Conservation (phyloP, 768 basidiomycete genomes). For the Cystobasidium tubakii region DNA sequence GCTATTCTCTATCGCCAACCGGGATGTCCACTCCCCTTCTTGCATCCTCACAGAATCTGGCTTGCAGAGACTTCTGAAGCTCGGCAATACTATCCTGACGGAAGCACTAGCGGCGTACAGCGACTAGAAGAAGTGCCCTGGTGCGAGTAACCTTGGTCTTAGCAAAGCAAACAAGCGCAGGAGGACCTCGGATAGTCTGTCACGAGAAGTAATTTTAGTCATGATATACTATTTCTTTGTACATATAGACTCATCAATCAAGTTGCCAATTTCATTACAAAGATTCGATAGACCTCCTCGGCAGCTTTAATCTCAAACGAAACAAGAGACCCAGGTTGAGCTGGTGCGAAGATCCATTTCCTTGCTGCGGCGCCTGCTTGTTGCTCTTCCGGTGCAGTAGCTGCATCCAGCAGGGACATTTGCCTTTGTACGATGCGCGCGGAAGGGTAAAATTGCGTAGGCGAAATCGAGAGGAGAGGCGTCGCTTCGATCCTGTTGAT, state of each 20-base stretch:
- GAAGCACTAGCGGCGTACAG: neutral
- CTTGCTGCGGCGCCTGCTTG: neutral
- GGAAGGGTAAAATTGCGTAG: neutral
- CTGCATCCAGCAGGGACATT: neutral
- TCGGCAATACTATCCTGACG: neutral
- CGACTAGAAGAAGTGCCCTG: too few species aligned
- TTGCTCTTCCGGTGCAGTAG: neutral
- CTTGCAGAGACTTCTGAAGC: neutral
- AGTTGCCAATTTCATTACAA: neutral
- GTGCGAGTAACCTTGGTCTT: too few species aligned
- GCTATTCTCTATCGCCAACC: too few species aligned
- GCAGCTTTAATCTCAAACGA: neutral
- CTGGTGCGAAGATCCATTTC: neutral
- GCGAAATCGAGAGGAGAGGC: neutral
- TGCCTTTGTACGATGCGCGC: neutral
- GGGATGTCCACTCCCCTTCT: too few species aligned
- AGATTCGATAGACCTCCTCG: slow-evolving; percentile 7
- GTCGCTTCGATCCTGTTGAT: neutral
- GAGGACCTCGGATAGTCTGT: too few species aligned
- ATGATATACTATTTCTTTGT: too few species aligned
- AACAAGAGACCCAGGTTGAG: neutral
- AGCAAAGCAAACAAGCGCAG: too few species aligned
- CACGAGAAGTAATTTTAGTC: too few species aligned
- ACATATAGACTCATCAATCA: too few species aligned
- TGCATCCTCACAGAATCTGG: too few species aligned